Conservation (phyloP, 2,329 filamentous ascomycete species). For the Ambrosiella cleistominuta region DNA sequence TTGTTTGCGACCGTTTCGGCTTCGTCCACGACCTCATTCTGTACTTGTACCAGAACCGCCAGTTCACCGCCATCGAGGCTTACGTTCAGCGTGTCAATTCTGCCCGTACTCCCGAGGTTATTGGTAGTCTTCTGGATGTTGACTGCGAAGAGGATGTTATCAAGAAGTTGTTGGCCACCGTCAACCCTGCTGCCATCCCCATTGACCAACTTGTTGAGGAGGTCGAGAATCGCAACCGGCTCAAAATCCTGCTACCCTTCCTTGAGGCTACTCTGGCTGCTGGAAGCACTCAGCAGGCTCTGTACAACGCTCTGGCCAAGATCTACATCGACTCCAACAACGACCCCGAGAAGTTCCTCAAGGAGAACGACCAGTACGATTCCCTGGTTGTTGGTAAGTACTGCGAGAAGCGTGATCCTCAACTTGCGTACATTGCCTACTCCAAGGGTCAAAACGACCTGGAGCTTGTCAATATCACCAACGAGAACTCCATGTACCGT, state of each 20-base stretch:
- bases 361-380: constrained; percentile 94
- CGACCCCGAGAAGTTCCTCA: constrained; percentile 91
- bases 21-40: constrained; percentile 94
- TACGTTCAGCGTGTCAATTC: constrained; percentile 97
- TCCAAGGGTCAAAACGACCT: constrained; percentile 93
- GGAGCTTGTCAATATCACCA: constrained; percentile 93
- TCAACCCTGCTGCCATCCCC: constrained; percentile 69
- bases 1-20: constrained; percentile 98
- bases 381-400: constrained; percentile 87
- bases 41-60: constrained; percentile 96
- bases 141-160: constrained; percentile 95
- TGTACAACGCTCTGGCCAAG: constrained; percentile 94
- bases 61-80: constrained; percentile 96
- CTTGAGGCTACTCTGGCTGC: constrained; percentile 76
- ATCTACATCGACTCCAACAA: constrained; percentile 99
- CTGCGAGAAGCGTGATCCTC: constrained; percentile 95
- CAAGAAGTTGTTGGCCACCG: constrained; percentile 72
- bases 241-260: constrained; percentile 92
- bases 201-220: constrained; percentile 88
- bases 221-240: constrained; percentile 86
- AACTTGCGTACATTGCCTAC: constrained; percentile 87
- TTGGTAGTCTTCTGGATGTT: constrained; percentile 85
- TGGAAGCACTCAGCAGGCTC: constrained; percentile 88
- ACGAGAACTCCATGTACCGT: constrained; percentile 99
- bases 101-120: constrained; percentile 71